These are phyloP conservation scores for Rhizophora apiculata DNA, from an alignment of 345 rosid genomes.

Conservation along the genomic window DNA sequence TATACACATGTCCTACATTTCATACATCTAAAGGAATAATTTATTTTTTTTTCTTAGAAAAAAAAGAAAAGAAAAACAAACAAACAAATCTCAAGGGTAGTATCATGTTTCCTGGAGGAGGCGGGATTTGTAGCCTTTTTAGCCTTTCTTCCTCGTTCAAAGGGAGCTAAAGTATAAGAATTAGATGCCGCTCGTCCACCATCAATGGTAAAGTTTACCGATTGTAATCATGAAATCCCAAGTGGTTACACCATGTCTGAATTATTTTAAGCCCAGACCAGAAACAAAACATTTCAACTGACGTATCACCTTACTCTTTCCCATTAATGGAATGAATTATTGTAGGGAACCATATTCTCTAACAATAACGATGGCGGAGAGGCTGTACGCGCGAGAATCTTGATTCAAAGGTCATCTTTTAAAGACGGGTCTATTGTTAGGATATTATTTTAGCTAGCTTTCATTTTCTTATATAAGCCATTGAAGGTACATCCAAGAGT, in stretches of 20 bases:
- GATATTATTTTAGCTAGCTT: neutral
- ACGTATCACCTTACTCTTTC: neutral
- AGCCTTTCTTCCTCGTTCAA: slow-evolving; percentile 35
- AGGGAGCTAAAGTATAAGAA: slow-evolving; percentile 23
- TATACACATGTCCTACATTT: too few species aligned
- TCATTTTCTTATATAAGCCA: slow-evolving; percentile 24
- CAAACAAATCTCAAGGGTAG: too few species aligned
- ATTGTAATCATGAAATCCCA: neutral
- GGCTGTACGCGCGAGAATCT: slow-evolving; percentile 25
- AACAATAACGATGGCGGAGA: slow-evolving; percentile 36
- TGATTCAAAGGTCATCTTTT: slow-evolving; percentile 28
- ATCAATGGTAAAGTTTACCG: neutral
- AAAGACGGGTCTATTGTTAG: slow-evolving; percentile 3
- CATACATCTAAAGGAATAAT: too few species aligned
- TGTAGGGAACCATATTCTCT: slow-evolving; percentile 40
- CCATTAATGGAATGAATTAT: slow-evolving; percentile 11
- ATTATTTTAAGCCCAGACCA: neutral
- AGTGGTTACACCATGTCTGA: neutral
- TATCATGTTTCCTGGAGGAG: too few species aligned
- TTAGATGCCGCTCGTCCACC: slow-evolving; percentile 21
- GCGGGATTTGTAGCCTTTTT: too few species aligned
- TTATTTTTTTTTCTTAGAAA: too few species aligned
- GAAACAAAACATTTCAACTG: slow-evolving; percentile 13
- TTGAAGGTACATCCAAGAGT: neutral
- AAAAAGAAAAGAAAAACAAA: too few species aligned